Evolutionary conservation across 495 filamentous ascomycete genomes (phyloP).

Genomic region (Choiromyces venosus): DNA sequence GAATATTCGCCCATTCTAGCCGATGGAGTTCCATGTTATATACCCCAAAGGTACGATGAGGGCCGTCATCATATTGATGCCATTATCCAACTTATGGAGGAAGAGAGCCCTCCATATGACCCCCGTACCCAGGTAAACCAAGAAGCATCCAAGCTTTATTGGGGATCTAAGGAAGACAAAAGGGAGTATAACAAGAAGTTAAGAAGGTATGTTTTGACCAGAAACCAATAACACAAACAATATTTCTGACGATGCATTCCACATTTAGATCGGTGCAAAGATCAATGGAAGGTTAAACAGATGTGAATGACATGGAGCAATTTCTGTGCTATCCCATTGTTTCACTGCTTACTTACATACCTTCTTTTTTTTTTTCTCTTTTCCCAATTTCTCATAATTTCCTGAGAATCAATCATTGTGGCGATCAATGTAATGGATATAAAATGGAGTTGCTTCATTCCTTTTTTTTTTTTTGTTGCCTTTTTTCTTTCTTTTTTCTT

Average conservation of each 20-base stretch:
- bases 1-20: constrained; percentile 30
- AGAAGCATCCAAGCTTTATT: constrained; percentile 80
- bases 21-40: constrained; percentile 77
- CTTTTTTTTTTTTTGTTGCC: neutral
- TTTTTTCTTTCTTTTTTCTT: neutral
- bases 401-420: neutral
- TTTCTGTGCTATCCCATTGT: neutral
- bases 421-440: neutral
- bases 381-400: neutral
- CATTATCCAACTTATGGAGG: constrained; percentile 76
- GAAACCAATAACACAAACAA: neutral
- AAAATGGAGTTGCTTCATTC: constrained; percentile 1
- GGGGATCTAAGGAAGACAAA: constrained; percentile 72
- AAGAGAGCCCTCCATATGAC: constrained; percentile 81
- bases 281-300: constrained; percentile 29
- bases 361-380: neutral
- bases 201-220: constrained; percentile 45
- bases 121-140: constrained; percentile 81
- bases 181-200: constrained; percentile 78
- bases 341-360: neutral
- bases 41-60: constrained; percentile 67
- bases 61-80: constrained; percentile 78
- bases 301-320: neutral
- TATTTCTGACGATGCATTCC: neutral
- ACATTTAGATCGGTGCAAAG: constrained; percentile 36